Percentiles rank a stretch among this genome's conserved stretches.
Evolutionary conservation across 2,329 filamentous ascomycete genomes (phyloP).

Genomic region (Aspergillus novofumigatus): DNA sequence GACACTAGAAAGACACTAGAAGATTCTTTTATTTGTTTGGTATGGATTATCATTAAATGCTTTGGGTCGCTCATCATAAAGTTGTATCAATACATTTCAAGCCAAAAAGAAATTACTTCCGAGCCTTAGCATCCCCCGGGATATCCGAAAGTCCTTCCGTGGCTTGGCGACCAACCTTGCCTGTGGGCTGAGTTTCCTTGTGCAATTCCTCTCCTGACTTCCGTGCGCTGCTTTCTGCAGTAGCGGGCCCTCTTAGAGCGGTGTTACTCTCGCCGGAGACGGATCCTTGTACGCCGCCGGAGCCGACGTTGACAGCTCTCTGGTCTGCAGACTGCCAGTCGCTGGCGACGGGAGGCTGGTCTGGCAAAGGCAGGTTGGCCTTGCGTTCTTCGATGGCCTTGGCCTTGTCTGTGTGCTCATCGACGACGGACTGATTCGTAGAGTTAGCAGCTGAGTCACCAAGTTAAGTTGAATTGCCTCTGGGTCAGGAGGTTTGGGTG

Average conservation of each 20-base stretch:
- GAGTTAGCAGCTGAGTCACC: conserved; percentile 1
- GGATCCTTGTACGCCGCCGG: conserved; percentile 53
- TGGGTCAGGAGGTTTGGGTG: neutral
- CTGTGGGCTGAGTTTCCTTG: conserved; percentile 45
- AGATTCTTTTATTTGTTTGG: neutral
- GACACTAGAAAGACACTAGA: neutral
- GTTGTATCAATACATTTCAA: neutral
- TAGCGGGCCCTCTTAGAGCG: conserved; percentile 58
- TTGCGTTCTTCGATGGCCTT: conserved; percentile 64
- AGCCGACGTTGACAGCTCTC: conserved; percentile 65
- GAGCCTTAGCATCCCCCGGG: conserved; percentile 57
- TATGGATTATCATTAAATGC: neutral
- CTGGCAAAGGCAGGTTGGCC: conserved; percentile 73
- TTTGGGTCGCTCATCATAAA: neutral
- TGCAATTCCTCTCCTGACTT: conserved; percentile 50
- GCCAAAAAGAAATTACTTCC: conserved; percentile 30
- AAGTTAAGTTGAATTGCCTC: no score
- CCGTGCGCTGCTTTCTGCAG: conserved; percentile 52
- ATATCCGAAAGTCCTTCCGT: conserved; percentile 53
- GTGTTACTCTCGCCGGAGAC: conserved; percentile 46
- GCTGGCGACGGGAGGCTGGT: conserved; percentile 69
- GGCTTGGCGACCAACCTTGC: conserved; percentile 58
- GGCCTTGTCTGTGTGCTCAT: conserved; percentile 49
- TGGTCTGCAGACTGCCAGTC: conserved; percentile 73
- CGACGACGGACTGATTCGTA: conserved; percentile 33